These are phyloP conservation scores for Paecilomyces sp. DNA, from an alignment of 2,329 filamentous ascomycete species.

Conservation along the genomic window DNA sequence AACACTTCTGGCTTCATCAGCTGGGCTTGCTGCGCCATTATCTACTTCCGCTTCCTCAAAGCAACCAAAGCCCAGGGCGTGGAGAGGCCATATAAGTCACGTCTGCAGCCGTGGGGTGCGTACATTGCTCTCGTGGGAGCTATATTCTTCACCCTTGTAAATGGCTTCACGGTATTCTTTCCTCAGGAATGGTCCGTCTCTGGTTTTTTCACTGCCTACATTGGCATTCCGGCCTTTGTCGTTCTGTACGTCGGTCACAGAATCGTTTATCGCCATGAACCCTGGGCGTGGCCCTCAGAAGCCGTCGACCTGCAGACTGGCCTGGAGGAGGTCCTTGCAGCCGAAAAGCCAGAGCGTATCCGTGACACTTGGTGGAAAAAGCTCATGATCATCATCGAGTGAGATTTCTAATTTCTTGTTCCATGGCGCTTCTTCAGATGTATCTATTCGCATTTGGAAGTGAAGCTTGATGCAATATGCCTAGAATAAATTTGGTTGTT, in stretches of 20 bases:
- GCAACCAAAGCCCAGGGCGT: slow-evolving; percentile 40
- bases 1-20: slow-evolving; percentile 63
- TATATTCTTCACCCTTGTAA: slow-evolving; percentile 61
- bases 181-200: slow-evolving; percentile 49
- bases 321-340: slow-evolving; percentile 47
- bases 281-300: slow-evolving; percentile 41
- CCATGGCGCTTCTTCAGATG: background rate
- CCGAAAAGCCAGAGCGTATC: slow-evolving; percentile 26
- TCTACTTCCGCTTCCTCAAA: slow-evolving; percentile 54
- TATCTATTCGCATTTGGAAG: background rate
- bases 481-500: background rate
- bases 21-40: slow-evolving; percentile 60
- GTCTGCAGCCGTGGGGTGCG: slow-evolving; percentile 57
- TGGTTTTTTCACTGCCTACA: slow-evolving; percentile 59
- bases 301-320: slow-evolving; percentile 48
- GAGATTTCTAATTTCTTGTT: background rate
- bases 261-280: slow-evolving; percentile 38
- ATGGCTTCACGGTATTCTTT: slow-evolving; percentile 70
- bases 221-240: slow-evolving; percentile 56
- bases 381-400: slow-evolving; percentile 23
- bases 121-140: slow-evolving; percentile 48
- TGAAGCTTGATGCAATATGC: background rate
- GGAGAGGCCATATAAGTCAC: slow-evolving; percentile 47
- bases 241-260: slow-evolving; percentile 47
- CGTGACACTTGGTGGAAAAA: slow-evolving; percentile 27